phyloP scores from a whole-genome alignment of 176 grass and related monocot species.

The Juncus inflexus region DNA sequence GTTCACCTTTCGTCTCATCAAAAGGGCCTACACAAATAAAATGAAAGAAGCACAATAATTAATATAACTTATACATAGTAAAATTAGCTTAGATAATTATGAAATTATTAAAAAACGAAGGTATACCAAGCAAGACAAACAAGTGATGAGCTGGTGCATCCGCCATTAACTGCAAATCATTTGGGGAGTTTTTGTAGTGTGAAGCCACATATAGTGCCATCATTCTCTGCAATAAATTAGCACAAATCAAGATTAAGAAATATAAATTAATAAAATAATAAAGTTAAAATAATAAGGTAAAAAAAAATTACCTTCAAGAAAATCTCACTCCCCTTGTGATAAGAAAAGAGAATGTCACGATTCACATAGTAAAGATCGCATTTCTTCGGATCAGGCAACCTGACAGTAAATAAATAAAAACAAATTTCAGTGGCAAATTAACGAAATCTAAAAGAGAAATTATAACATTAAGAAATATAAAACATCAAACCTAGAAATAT shows the following conservation, averaged over 20 bases:
- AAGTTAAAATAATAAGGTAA: background rate
- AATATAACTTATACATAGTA: background rate
- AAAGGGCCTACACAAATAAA: conserved; percentile 60
- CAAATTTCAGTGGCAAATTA: background rate
- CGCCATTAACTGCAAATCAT: conserved; percentile 99
- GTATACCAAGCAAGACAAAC: conserved; percentile 95
- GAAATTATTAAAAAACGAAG: background rate
- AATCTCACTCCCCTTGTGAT: conserved; percentile 91
- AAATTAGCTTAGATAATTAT: background rate
- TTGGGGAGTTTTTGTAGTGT: conserved; percentile 98
- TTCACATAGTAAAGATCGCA: conserved; percentile 97
- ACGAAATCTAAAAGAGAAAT: background rate
- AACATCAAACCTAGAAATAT: conserved; percentile 68
- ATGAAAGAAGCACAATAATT: no score
- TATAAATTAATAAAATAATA: no score
- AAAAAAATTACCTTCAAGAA: conserved; percentile 70
- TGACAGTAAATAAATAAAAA: conserved; percentile 18
- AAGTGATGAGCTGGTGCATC: conserved; percentile 95
- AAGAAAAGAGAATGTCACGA: conserved; percentile 95
- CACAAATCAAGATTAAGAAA: conserved; percentile 23
- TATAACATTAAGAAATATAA: conserved; percentile 5
- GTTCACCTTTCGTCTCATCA: conserved; percentile 79
- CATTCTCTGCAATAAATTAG: conserved; percentile 68
- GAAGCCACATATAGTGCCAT: conserved; percentile 99
- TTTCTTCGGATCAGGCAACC: conserved; percentile 68